phyloP scores from a whole-genome alignment of 192 early-diverging fungal species.

The Entophlyctis luteolus region DNA sequence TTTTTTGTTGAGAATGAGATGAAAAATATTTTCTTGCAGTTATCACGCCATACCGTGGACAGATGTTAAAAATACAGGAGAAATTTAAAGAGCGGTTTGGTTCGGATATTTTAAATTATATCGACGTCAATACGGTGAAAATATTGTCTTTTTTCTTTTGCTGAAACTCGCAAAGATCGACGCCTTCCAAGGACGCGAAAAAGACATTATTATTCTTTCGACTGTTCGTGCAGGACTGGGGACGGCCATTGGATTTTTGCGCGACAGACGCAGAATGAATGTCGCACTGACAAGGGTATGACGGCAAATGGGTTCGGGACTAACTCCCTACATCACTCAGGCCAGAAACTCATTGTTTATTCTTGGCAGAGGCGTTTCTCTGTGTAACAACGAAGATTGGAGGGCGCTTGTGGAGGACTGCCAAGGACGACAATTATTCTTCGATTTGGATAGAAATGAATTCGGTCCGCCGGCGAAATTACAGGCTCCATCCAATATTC shows the following conservation, averaged over 20 bases:
- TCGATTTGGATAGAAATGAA: slow-evolving; percentile 17
- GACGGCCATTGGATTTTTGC: slow-evolving; percentile 74
- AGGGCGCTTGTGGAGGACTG: slow-evolving; percentile 69
- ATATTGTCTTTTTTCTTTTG: background rate
- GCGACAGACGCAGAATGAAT: slow-evolving; percentile 85
- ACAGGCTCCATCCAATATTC: background rate
- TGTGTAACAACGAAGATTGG: slow-evolving; percentile 68
- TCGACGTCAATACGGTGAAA: slow-evolving; percentile 88
- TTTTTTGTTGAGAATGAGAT: background rate
- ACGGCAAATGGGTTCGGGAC: background rate
- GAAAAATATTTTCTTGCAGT: slow-evolving; percentile 32
- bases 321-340: background rate
- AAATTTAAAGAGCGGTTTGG: slow-evolving; percentile 68
- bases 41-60: slow-evolving; percentile 91
- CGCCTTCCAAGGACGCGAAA: slow-evolving; percentile 97
- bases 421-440: slow-evolving; percentile 33
- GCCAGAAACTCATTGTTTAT: slow-evolving; percentile 81
- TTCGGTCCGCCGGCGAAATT: slow-evolving; percentile 12
- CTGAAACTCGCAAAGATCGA: slow-evolving; percentile 49
- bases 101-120: slow-evolving; percentile 52
- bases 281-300: slow-evolving; percentile 73
- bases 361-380: slow-evolving; percentile 63
- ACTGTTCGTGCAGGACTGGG: slow-evolving; percentile 74
- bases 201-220: slow-evolving; percentile 93
- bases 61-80: slow-evolving; percentile 67